Evolutionary conservation across 495 filamentous ascomycete genomes (phyloP).

Genomic region (Collariella sp.): DNA sequence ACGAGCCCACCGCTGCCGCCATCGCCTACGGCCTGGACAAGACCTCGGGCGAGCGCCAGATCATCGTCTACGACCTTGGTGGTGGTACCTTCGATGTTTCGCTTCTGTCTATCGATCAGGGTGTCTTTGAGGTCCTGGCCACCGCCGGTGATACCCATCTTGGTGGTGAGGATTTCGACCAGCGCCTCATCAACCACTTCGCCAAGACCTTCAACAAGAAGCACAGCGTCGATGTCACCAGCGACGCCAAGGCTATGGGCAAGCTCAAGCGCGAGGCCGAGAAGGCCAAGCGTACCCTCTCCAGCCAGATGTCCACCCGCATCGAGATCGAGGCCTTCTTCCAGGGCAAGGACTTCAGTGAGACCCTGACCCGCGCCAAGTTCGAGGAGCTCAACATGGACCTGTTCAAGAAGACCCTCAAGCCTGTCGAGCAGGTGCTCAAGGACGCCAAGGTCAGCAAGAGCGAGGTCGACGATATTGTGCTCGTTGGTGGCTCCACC

Average conservation of each 20-base stretch:
- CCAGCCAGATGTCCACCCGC: constrained; percentile 95
- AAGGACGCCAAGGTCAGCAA: constrained; percentile 90
- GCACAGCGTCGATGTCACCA: constrained; percentile 82
- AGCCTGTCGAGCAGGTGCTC: constrained; percentile 96
- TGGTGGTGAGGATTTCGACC: constrained; percentile 99
- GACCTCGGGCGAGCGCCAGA: constrained; percentile 76
- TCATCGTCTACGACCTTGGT: constrained; percentile 96
- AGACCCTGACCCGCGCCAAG: constrained; percentile 96
- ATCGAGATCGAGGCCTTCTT: constrained; percentile 98
- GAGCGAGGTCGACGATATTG: constrained; percentile 77
- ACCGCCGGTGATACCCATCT: constrained; percentile 99
- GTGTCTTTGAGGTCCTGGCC: constrained; percentile 95
- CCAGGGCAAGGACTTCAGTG: constrained; percentile 95
- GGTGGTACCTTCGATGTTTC: constrained; percentile 99
- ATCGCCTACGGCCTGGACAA: constrained; percentile 86
- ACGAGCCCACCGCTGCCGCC: constrained; percentile 84
- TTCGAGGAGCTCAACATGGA: constrained; percentile 99
- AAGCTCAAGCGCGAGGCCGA: constrained; percentile 99
- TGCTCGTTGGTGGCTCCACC: constrained; percentile 84
- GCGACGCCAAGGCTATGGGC: constrained; percentile 97
- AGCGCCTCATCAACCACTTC: constrained; percentile 95
- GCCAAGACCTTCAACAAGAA: constrained; percentile 99
- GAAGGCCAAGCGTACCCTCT: constrained; percentile 99
- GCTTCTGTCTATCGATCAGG: constrained; percentile 90
- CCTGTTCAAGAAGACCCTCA: constrained; percentile 97